Evolutionary conservation across 2,329 filamentous ascomycete genomes (phyloP).

Genomic region (Monilinia fructigena): DNA sequence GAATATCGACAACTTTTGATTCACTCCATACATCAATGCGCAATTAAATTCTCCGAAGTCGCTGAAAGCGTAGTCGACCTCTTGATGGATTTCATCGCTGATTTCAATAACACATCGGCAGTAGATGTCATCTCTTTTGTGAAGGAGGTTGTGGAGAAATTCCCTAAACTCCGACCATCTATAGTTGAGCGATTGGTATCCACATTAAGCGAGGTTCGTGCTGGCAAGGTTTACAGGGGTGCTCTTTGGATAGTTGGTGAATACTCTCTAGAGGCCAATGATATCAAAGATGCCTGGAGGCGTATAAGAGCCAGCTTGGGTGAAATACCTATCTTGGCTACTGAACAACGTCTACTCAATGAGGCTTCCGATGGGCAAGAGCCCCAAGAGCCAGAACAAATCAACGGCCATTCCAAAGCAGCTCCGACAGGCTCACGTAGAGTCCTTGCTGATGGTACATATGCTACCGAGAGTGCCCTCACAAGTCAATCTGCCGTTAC

Average conservation of each 20-base stretch:
- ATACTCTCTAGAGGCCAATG: constrained; percentile 89
- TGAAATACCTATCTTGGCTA: constrained; percentile 94
- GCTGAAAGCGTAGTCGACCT: constrained; percentile 94
- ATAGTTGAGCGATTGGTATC: constrained; percentile 88
- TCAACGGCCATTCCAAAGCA: constrained; percentile 78
- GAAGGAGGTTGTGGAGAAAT: constrained; percentile 98
- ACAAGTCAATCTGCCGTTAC: constrained; percentile 89
- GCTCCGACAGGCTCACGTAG: constrained; percentile 83
- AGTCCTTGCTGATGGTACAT: constrained; percentile 93
- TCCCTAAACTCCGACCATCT: constrained; percentile 80
- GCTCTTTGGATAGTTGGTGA: constrained; percentile 98
- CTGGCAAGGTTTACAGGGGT: constrained; percentile 94
- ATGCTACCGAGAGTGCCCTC: constrained; percentile 92
- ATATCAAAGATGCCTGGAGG: constrained; percentile 96
- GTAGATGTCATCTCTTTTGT: constrained; percentile 98
- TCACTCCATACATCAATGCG: constrained; percentile 95
- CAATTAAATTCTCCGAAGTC: constrained; percentile 98
- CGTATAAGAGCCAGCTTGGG: constrained; percentile 89
- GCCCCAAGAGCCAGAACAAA: constrained; percentile 61
- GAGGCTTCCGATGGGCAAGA: constrained; percentile 71
- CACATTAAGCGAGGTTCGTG: constrained; percentile 87
- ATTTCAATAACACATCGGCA: constrained; percentile 95
- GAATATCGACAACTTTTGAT: constrained; percentile 95
- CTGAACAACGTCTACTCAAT: constrained; percentile 87
- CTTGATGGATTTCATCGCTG: constrained; percentile 97